These are phyloP conservation scores for Podila minutissima DNA, from an alignment of 192 early-diverging fungal genomes.

Conservation along the genomic window DNA sequence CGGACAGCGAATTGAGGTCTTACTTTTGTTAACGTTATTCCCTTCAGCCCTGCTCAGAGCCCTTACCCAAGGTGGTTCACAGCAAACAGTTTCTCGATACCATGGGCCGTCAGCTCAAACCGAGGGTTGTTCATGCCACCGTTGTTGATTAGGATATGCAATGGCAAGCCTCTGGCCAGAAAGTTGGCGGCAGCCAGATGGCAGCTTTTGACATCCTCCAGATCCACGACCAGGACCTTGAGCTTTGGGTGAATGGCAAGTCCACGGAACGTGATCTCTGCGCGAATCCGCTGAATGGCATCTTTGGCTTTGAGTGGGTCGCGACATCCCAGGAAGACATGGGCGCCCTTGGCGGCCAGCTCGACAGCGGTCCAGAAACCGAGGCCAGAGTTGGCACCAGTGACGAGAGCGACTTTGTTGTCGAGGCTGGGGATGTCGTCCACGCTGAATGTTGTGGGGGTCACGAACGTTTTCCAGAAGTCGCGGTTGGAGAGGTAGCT, in stretches of 20 bases:
- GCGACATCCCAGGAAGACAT: constrained; percentile 15
- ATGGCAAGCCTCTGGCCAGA: constrained; percentile 32
- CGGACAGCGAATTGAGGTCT: no score
- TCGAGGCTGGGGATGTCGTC: constrained; percentile 32
- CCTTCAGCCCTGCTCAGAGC: background rate
- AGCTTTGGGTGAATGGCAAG: constrained; percentile 7
- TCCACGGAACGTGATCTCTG: background rate
- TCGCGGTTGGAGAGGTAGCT: background rate
- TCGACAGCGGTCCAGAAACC: constrained; percentile 18
- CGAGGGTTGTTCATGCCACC: constrained; percentile 37
- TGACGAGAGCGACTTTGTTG: constrained; percentile 54
- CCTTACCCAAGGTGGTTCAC: constrained; percentile 62
- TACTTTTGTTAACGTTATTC: background rate
- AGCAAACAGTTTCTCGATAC: constrained; percentile 57
- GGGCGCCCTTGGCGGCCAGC: constrained; percentile 18
- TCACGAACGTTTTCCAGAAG: constrained; percentile 3
- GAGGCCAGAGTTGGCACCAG: constrained; percentile 53
- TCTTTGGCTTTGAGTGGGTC: constrained; percentile 2
- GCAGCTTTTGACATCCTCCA: constrained; percentile 3
- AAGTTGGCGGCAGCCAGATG: constrained; percentile 33
- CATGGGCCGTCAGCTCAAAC: constrained; percentile 44
- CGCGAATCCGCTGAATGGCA: background rate
- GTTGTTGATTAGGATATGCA: constrained; percentile 59
- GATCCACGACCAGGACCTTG: constrained; percentile 23
- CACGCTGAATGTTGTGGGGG: background rate